A percentile compares a stretch with the other conserved stretches of the same genome.
Conservation (phyloP, 768 basidiomycete species). For the Coprinopsis strossmayeri region DNA sequence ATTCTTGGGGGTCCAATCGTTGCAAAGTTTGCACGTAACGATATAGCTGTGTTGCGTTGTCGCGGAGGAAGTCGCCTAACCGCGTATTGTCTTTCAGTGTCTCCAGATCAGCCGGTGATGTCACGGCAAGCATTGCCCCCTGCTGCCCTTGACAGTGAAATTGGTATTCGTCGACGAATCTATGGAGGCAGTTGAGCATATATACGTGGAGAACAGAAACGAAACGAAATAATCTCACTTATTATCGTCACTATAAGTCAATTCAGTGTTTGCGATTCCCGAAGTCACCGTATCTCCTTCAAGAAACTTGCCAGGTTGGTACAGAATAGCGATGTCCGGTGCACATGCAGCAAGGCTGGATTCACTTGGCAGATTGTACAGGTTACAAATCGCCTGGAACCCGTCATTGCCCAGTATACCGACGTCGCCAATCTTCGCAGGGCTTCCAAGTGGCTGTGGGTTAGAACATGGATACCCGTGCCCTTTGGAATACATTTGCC, state of each 20-base stretch:
- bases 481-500: not conserved
- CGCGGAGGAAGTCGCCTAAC: not conserved
- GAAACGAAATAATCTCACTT: not conserved
- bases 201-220: not conserved
- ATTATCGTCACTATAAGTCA: not conserved
- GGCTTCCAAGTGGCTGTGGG: not conserved
- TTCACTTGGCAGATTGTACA: not conserved
- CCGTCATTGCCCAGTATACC: not conserved
- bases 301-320: not conserved
- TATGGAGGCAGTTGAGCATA: too few species aligned
- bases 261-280: not conserved
- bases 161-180: not conserved
- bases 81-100: not conserved
- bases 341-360: not conserved
- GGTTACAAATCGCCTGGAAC: not conserved
- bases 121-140: not conserved
- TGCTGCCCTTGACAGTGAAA: not conserved
- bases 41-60: not conserved
- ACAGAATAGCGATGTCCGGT: not conserved
- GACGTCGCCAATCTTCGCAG: not conserved
- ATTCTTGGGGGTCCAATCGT: not conserved
- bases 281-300: not conserved
- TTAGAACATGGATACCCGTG: not conserved
- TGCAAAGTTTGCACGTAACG: not conserved
- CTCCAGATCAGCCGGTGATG: not conserved